Evolutionary conservation across 2,329 filamentous ascomycete genomes (phyloP), one percentile per base, ranked within the genome.

Genomic region (Fusarium sp.): DNA sequence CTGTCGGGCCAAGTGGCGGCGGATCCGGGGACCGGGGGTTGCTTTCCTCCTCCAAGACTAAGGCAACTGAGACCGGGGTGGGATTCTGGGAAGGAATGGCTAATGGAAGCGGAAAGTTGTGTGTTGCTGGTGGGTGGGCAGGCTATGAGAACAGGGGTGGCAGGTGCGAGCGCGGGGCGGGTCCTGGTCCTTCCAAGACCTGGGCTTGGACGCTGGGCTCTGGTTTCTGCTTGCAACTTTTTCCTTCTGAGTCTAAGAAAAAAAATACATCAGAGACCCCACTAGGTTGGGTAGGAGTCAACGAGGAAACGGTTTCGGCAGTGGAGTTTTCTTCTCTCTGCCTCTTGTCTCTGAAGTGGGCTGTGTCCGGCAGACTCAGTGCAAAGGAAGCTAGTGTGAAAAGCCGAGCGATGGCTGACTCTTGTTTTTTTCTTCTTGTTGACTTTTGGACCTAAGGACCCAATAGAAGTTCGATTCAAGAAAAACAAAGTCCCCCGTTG

Each of bases 1-100:
- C 37, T 62, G 60, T 62, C 55, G 58, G 60, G 59, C 54, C 54
- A 65, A 39, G 70, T 73, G 71, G 71, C 56, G 71, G 67, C 71
- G 71, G 71, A 65, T 74, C 67, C 71, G 71, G 58, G 66, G 65
- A 58, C 54, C 65, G 37, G 61, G 65, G 65, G 48, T 19, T 59
- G 25, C 18, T 21, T 28, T 19, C 31, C n/a, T n/a, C 65, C 26
- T 31, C 26, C 25, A 48, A 30, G n/a, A 31, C 28, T 23, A 49
- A 34, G 13, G 13, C 18, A 6, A 54, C 45, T 49, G n/a, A 58
- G 63, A 67, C 42, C 54, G 54, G 65, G 68, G 66, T 69, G 52
- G 55, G 65, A 59, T 55, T 62, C 34, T 52, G 13, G 52, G 42
- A 31, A 44, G 43, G 34, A 43, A 46, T 46, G 25, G 43, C 14